These are phyloP conservation scores for Anisodus tanguticus DNA, from an alignment of 257 asterid genomes.

Conservation along the genomic window DNA sequence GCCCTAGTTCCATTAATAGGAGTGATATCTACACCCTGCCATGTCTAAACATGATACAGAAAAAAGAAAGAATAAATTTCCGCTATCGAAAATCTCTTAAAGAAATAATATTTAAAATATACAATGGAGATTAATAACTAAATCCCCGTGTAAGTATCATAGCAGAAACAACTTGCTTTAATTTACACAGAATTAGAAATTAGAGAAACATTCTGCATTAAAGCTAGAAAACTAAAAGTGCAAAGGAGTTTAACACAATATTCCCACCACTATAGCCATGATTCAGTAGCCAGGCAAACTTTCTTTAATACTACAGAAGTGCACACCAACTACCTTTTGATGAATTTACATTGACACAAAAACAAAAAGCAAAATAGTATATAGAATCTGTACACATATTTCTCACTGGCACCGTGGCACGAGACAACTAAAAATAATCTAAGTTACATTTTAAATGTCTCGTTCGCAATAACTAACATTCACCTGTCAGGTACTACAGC, in stretches of 20 bases:
- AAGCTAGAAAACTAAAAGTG: not conserved
- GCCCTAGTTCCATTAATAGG: no score
- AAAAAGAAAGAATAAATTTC: not conserved
- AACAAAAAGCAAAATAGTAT: not conserved
- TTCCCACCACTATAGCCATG: not conserved
- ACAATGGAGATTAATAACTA: not conserved
- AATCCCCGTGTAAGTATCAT: not conserved
- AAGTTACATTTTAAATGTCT: slow-evolving; percentile 8
- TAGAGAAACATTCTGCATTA: slow-evolving; percentile 19
- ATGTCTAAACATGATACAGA: not conserved
- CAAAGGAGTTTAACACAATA: not conserved
- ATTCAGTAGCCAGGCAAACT: not conserved
- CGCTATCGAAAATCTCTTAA: not conserved
- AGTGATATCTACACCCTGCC: not conserved
- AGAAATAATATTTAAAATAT: not conserved
- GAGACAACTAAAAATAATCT: not conserved
- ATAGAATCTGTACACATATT: not conserved
- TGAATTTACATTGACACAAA: not conserved
- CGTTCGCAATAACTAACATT: not conserved
- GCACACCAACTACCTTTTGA: slow-evolving; percentile 14
- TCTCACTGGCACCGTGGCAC: not conserved
- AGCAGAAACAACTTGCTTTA: not conserved
- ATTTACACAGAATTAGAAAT: not conserved
- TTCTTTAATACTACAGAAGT: not conserved
- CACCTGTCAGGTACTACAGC: not conserved